Evolutionary conservation across 2,329 filamentous ascomycete genomes (phyloP), one percentile per base, ranked within the genome.

Genomic region (Botryotinia globosa): DNA sequence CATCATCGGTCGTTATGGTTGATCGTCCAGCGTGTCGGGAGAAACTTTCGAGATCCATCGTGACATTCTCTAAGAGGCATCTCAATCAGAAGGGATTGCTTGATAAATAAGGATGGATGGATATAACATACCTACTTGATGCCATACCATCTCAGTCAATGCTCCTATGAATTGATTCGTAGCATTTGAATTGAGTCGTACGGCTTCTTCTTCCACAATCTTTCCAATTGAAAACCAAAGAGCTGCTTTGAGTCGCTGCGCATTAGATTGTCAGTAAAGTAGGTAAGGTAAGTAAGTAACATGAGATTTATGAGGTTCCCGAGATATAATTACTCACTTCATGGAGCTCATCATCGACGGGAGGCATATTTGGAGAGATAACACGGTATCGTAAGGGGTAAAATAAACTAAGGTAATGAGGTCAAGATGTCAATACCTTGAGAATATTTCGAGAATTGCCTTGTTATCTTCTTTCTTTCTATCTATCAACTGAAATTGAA

Each of bases 91-190:
- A 65, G 25, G 34, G 44, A 14, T 29, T 6, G 56, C 65, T 25
- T 34, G 66, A 65, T 25, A 44, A 12, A 56, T 22, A 16, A 25
- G 20, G n/a, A 22, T 10, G 37, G 37, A 39, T 37, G 51, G 16
- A 22, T 58, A 29, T 62, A 54, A 64, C 82, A 64, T 85, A 95
- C 94, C 92, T 69, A 97, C 92, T 77, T 97, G 94, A 1, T 90
- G 88, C 90, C 93, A 97, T 12, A 95, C 91, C 82, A 97, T 88
- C 81, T 97, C 94, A 0, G 93, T 96, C 79, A 97, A 82, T 0
- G 92, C 89, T 14, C 91, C 94, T 77, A 97, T 97, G 81, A 97
- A 97, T 79, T 97, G 94, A 2, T 93, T 93, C 39, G 95, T 97
- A 10, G 94, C 93, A 82, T 97, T 98, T 75, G 93, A 87, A 80